Base-by-base conservation (phyloP, 176 grass and related monocot species). In the Luzula sylvatica region DNA sequence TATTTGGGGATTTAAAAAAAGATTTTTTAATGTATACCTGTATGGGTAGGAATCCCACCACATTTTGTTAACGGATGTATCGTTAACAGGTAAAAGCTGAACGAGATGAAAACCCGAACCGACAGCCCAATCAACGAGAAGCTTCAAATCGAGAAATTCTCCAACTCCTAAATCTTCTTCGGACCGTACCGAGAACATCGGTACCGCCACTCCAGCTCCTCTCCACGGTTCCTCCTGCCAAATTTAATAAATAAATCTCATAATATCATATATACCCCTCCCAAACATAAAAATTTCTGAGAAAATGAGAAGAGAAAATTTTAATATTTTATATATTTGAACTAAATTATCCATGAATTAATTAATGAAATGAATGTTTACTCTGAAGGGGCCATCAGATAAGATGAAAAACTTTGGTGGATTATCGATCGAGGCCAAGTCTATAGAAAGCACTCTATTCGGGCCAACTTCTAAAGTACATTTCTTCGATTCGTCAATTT, bases 31-130 rank as follows among this genome's bases (percentile, higher is more conserved):
- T 66, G 46, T 59, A 14, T 77, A 93, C 87, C 87, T 93, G 69
- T 98, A 98, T 14, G 92, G 92, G 70, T 98, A 98, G 29, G 92
- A 98, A 78, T 98, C 92, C 92, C 92, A 98, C 92, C 92, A 98
- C 92, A 98, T 98, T 65, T 40, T 54, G 58, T 98, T 49, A 65
- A 98, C 85, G 52, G 92, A 90, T 61, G 92, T 98, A 53, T 98
- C 92, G 18, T 98, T 98, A 23, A 98, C 74, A 20, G 92, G 92
- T 42, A 98, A 78, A 29, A 98, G 72, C 72, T 98, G 92, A 58
- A 98, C 81, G 63, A 98, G 81, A 78, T 98, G 92, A 77, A 98
- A 98, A 54, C 85, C 85, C 11, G 68, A 90, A 66, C 82, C 78
- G 43, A 86, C 85, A 50, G 85, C 81, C 85, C 81, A 98, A 53